Evolutionary conservation across 257 asterid species (phyloP).

Genomic region (Petunia axillaris): DNA sequence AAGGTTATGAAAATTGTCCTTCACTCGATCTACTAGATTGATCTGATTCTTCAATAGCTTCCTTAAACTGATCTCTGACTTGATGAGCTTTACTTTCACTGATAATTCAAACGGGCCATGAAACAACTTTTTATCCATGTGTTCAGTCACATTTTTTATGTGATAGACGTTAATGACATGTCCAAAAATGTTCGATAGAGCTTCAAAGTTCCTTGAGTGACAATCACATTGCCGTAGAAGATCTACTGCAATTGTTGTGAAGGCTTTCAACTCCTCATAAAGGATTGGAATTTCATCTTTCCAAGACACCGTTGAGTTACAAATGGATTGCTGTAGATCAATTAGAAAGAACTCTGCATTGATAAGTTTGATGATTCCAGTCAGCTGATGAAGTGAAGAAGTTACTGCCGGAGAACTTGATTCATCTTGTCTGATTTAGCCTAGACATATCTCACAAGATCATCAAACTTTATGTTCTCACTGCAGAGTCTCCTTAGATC

Average conservation of each 20-base stretch:
- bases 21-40: neutral
- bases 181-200: neutral
- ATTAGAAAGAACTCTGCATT: neutral
- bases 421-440: no score
- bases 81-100: neutral
- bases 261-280: neutral
- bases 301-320: neutral
- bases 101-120: neutral
- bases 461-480: neutral
- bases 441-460: neutral
- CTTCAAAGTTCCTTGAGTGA: neutral
- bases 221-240: neutral
- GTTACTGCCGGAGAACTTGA: neutral
- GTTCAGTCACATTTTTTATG: neutral
- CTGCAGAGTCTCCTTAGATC: neutral
- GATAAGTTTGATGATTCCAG: neutral
- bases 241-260: neutral
- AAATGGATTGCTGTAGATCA: neutral
- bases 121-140: neutral
- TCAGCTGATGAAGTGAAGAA: neutral
- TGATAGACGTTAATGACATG: neutral
- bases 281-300: neutral
- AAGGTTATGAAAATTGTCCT: neutral
- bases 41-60: neutral
- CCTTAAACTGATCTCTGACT: neutral